These are phyloP conservation scores for Vinca major DNA, from an alignment of 305 asterid genomes.

Conservation along the genomic window DNA sequence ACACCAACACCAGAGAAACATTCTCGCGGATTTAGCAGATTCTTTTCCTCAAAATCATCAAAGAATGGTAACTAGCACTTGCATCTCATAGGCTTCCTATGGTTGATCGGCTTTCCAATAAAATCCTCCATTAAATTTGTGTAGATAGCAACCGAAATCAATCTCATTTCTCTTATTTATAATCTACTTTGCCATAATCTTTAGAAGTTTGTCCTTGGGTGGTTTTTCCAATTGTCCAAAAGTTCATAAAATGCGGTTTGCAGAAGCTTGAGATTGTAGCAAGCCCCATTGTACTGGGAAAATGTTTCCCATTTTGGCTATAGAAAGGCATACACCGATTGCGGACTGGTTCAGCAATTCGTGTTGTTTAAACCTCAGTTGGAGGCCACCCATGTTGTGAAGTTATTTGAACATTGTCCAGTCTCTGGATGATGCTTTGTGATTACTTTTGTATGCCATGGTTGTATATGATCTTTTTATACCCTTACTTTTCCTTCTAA, in stretches of 20 bases:
- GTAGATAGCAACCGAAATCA: conserved; percentile 34
- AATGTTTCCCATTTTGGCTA: neutral
- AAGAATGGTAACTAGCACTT: conserved; percentile 33
- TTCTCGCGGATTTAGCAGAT: conserved; percentile 73
- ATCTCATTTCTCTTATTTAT: conserved; percentile 14
- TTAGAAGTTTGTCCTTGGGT: conserved; percentile 14
- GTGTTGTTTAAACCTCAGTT: neutral
- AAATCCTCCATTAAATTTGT: conserved; percentile 14
- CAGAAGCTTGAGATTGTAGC: conserved; percentile 12
- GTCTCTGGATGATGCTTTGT: conserved; percentile 1
- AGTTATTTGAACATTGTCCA: conserved; percentile 1
- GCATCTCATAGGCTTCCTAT: conserved; percentile 9
- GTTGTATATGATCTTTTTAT: conserved; percentile 15
- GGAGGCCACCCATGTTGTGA: neutral
- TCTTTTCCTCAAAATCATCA: conserved; percentile 68
- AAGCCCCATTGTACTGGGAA: neutral
- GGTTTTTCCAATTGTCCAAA: conserved; percentile 3
- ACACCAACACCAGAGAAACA: conserved; percentile 79
- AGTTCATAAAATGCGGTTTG: conserved; percentile 3
- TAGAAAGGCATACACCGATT: neutral
- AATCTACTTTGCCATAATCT: conserved; percentile 5
- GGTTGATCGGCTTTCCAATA: conserved; percentile 6
- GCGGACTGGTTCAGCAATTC: neutral
- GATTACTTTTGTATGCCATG: conserved; percentile 5
- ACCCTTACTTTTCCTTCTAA: conserved; percentile 2